Base-by-base conservation (phyloP, 2,329 filamentous ascomycete genomes). In the Neodidymelliopsis sp. region DNA sequence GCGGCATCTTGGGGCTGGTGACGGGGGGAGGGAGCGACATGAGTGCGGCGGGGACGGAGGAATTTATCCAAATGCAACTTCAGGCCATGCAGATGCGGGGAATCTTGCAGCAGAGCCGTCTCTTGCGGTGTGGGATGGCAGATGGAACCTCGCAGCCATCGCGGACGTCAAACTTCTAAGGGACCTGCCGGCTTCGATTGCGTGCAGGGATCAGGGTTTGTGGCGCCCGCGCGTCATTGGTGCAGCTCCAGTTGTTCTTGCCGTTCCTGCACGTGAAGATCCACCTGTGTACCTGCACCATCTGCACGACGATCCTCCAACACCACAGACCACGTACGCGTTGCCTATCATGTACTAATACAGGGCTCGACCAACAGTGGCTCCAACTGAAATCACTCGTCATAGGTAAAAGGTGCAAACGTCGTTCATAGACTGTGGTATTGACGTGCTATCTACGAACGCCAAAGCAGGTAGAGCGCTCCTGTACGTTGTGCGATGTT, bases 1-100 rank as follows among this genome's bases (percentile, higher is more conserved):
- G 57, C 59, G 67, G 68, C 69, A 73, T 73, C 38, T 56, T 69
- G 49, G 70, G 65, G 35, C 68, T 64, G 38, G 70, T 73, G 59
- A 64, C 69, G 42, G 70, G 70, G 35, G 51, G 59, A 45, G 70
- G 70, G 24, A 73, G 53, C 57, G 70, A 73, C 70, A 73, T 73
- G 60, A 58, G 56, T 36, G 52, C 53, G 41, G 52, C 33, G 59
- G 62, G 55, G 56, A 50, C 44, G 54, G 56, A 36, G 46, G 60
- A 62, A 65, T 60, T 58, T 59, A 62, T 62, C 53, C 5, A 25
- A 25, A 15, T 18, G 37, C 31, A 13, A 40, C 27, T 57, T 62
- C 59, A 65, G 42, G 37, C 48, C 37, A 50, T 40, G 41, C 48
- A 47, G 25, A 41, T 33, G 56, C 49, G 55, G 37, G 57, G 54